Base-by-base conservation (phyloP, 78 protist species). In the Dictyostelium citrinum region DNA sequence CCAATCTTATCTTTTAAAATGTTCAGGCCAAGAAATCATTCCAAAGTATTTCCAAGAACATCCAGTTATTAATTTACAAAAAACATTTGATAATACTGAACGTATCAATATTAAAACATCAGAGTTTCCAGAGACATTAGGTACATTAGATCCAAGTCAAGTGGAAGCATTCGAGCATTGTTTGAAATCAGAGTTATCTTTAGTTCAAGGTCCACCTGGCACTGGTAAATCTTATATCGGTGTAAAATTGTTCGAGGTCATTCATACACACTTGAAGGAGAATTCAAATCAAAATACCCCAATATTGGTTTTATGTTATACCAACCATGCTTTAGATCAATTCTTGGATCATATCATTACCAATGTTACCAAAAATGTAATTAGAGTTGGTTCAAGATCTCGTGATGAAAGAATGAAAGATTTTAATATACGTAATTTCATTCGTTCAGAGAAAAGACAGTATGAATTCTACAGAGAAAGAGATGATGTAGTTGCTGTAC, bases 301-400 rank as follows among this genome's bases (percentile, higher is more conserved):
- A 31, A 95, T 97, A 17, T 64, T 97, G 2, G 24, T 64, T 10
- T 14, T 96, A 37, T 91, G 97, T 81, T 91, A 90, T 70, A 97
- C 99, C 37, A 98, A 98, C 82, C 99, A 98, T 81, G 98, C 99
- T 1, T 85, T 98, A 29, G 99, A 98, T 81, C 97, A 96, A 60
- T 97, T 97, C 55, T 75, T 98, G 10, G 93, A 96, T 33, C 79
- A 22, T 22, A 37, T 96, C 33, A 5, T 74, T 5, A 43, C 24
- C 1, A 68, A 83, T 39, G 67, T 41, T 16, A 90, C 80, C 0
- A 35, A 20, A 1, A 81, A 45, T 31, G 64, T 71, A 7, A 81
- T 90, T 60, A 49, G 90, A 60, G 29, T 82, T 31, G 95, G 90
- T 6, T 41, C 82, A 12, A 77, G 93, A 68, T 74, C 83, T 17